Evolutionary conservation across 768 basidiomycete genomes (phyloP).

Genomic region (Exidia glandulosa): DNA sequence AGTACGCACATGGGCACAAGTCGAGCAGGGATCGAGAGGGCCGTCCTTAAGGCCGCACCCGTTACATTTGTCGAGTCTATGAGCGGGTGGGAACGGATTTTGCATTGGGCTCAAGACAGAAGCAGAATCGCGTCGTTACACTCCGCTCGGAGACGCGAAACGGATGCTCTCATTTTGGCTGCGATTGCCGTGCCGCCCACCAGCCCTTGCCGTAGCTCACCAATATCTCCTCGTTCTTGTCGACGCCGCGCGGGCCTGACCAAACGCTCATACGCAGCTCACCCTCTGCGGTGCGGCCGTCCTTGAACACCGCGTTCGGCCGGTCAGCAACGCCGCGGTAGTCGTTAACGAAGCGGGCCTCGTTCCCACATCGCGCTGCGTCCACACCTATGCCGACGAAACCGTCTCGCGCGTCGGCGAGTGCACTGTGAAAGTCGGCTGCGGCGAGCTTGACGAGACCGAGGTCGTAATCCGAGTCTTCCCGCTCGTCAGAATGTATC

Average conservation of each 20-base stretch:
- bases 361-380: conserved; percentile 67
- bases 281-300: conserved; percentile 39
- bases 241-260: conserved; percentile 46
- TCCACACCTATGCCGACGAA: conserved; percentile 63
- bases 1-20: too few relatives aligned
- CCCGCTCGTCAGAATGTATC: conserved; percentile 67
- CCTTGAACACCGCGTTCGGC: conserved; percentile 64
- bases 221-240: conserved; percentile 74
- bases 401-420: conserved; percentile 16
- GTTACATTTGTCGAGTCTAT: too few relatives aligned
- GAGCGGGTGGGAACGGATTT: background rate
- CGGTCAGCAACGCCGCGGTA: conserved; percentile 63
- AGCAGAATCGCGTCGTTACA: background rate
- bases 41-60: too few relatives aligned
- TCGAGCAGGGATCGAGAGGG: too few relatives aligned
- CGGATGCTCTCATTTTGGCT: background rate
- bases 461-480: conserved; percentile 77
- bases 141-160: background rate
- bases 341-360: conserved; percentile 84
- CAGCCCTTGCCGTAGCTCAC: conserved; percentile 84
- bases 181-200: conserved; percentile 46
- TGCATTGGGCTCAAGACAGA: background rate
- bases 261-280: conserved; percentile 72
- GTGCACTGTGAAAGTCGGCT: too few relatives aligned
- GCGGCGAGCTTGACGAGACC: conserved; percentile 44